Percentiles rank a stretch among this genome's conserved stretches.
phyloP scores from a whole-genome alignment of 352 stramenopile species.

The Elongisporangium prolatum region DNA sequence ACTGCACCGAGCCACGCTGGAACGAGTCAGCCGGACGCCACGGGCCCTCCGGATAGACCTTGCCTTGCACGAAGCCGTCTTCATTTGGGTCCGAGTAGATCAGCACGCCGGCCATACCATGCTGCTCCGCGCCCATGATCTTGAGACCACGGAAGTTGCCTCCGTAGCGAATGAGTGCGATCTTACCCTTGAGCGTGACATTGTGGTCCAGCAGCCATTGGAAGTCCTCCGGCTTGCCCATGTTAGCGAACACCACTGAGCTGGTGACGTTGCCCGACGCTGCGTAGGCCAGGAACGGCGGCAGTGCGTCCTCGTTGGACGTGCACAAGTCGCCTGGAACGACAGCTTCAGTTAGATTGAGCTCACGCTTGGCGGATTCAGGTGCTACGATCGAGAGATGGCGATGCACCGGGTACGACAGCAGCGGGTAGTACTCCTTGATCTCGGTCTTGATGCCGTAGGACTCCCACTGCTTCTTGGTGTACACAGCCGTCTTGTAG shows the following conservation, averaged over 20 bases:
- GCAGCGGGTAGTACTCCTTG: constrained; percentile 47
- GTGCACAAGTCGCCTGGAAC: constrained; percentile 58
- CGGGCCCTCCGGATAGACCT: constrained; percentile 68
- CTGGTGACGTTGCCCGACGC: constrained; percentile 57
- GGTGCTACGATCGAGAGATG: constrained; percentile 32
- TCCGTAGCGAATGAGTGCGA: constrained; percentile 76
- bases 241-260: constrained; percentile 82
- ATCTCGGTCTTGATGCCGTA: constrained; percentile 44
- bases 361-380: constrained; percentile 8
- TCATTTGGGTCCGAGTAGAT: constrained; percentile 87
- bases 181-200: constrained; percentile 57
- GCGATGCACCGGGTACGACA: constrained; percentile 51
- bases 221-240: constrained; percentile 68
- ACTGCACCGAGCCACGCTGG: constrained; percentile 77
- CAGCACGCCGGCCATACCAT: constrained; percentile 62
- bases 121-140: constrained; percentile 61
- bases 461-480: constrained; percentile 27
- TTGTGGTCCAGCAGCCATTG: constrained; percentile 44
- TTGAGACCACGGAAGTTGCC: constrained; percentile 51
- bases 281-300: constrained; percentile 75
- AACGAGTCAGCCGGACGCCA: constrained; percentile 67
- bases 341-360: constrained; percentile 43
- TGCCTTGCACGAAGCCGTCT: constrained; percentile 61
- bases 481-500: constrained; percentile 31
- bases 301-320: constrained; percentile 40